Conservation (phyloP, 2,329 filamentous ascomycete species). For the Verticillium klebahnii region DNA sequence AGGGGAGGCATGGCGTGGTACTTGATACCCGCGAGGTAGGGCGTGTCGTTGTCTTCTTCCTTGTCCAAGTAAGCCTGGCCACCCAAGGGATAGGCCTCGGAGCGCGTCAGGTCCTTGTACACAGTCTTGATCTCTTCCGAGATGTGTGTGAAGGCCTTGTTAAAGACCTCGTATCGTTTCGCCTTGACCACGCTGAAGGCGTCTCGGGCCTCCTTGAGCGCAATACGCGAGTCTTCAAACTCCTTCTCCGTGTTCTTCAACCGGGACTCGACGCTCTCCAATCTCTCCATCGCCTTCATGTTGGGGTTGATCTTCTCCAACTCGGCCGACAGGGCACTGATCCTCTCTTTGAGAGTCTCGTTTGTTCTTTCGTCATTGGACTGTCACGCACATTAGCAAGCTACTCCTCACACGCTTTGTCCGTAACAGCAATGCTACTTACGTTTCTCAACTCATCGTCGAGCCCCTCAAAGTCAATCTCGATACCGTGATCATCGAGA, state of each 20-base stretch:
- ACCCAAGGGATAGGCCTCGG: slow-evolving; percentile 86
- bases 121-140: slow-evolving; percentile 90
- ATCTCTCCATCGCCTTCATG: slow-evolving; percentile 88
- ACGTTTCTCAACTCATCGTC: slow-evolving; percentile 79
- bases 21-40: slow-evolving; percentile 92
- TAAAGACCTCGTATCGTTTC: slow-evolving; percentile 84
- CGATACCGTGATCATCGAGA: slow-evolving; percentile 86
- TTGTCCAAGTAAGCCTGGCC: slow-evolving; percentile 87
- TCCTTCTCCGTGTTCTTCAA: slow-evolving; percentile 83
- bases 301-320: slow-evolving; percentile 95
- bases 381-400: slow-evolving; percentile 37
- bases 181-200: slow-evolving; percentile 79
- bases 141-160: slow-evolving; percentile 92
- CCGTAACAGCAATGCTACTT: slow-evolving; percentile 24
- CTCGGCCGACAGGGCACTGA: slow-evolving; percentile 68
- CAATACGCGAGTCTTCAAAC: slow-evolving; percentile 76
- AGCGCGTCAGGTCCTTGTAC: slow-evolving; percentile 92
- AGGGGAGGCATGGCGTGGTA: slow-evolving; percentile 98
- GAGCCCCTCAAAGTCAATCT: slow-evolving; percentile 77
- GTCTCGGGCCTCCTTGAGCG: slow-evolving; percentile 72
- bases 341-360: slow-evolving; percentile 70
- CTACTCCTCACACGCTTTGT: not conserved
- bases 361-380: slow-evolving; percentile 68
- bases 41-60: slow-evolving; percentile 89
- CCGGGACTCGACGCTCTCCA: slow-evolving; percentile 79